A percentile compares a stretch with the other conserved stretches of the same genome.
phyloP scores from a whole-genome alignment of 2,329 filamentous ascomycete species.

The Nectriaceae sp. region DNA sequence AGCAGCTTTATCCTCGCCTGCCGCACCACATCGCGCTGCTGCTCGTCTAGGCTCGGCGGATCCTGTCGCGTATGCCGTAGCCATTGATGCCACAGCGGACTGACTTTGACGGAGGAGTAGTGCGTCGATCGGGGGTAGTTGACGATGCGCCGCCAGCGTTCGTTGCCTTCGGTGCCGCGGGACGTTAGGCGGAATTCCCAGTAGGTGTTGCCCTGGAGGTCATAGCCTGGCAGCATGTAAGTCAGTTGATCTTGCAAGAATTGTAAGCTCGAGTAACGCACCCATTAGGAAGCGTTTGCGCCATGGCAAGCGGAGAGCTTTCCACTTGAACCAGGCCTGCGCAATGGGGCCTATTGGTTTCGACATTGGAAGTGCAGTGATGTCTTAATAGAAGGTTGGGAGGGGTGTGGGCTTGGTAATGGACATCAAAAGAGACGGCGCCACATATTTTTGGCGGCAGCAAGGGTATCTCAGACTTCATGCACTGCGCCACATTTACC shows the following conservation, averaged over 20 bases:
- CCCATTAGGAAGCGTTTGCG: slow-evolving; percentile 64
- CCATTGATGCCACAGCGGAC: slow-evolving; percentile 70
- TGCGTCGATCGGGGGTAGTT: slow-evolving; percentile 57
- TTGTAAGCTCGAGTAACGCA: slow-evolving; percentile 34
- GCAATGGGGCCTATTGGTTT: slow-evolving; percentile 39
- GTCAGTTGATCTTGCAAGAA: slow-evolving; percentile 6
- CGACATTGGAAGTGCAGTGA: slow-evolving; percentile 31
- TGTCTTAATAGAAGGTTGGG: slow-evolving; percentile 6
- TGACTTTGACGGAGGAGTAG: slow-evolving; percentile 56
- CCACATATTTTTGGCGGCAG: slow-evolving; percentile 9
- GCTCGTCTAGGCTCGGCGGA: slow-evolving; percentile 59
- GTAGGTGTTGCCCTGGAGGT: slow-evolving; percentile 68
- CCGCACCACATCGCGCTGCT: slow-evolving; percentile 53
- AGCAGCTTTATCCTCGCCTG: slow-evolving; percentile 55
- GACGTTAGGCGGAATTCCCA: slow-evolving; percentile 64
- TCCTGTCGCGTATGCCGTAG: slow-evolving; percentile 59
- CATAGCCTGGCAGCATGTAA: slow-evolving; percentile 51
- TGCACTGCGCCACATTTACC: slow-evolving; percentile 21
- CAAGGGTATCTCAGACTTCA: slow-evolving; percentile 3
- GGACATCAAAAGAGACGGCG: background rate
- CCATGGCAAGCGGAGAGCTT: slow-evolving; percentile 63
- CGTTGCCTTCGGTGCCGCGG: slow-evolving; percentile 34
- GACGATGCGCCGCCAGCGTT: slow-evolving; percentile 63
- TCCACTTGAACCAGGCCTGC: slow-evolving; percentile 62
- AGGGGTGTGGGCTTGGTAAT: slow-evolving; percentile 8